These are phyloP conservation scores for Pleurotus citrinopileatus DNA, from an alignment of 768 basidiomycete genomes.

Conservation along the genomic window DNA sequence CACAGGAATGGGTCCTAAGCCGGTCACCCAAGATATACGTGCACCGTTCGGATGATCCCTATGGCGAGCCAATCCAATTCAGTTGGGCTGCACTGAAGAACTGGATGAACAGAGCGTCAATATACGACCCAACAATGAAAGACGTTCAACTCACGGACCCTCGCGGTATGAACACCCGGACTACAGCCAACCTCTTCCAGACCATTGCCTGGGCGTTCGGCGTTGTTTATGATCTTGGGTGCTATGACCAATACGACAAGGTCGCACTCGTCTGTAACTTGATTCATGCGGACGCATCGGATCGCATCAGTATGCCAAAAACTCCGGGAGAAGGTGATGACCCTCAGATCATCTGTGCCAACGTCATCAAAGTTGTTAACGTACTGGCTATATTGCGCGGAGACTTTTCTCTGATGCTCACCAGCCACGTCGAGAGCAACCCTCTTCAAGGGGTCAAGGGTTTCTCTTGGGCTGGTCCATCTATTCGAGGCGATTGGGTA, in stretches of 20 bases:
- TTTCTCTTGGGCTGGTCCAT: neutral
- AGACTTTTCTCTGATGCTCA: conserved; percentile 5
- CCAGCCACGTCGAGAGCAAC: neutral
- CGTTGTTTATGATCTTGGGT: conserved; percentile 3
- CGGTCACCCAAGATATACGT: conserved; percentile 3
- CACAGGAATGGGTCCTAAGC: conserved; percentile 8
- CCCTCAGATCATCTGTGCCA: neutral
- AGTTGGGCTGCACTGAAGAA: conserved; percentile 3
- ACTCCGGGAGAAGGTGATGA: neutral
- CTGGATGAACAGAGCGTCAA: conserved; percentile 4
- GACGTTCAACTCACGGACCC: neutral
- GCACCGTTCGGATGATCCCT: neutral
- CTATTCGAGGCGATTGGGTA: neutral
- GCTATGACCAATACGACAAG: conserved; percentile 8
- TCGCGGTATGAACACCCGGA: neutral
- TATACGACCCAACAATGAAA: neutral
- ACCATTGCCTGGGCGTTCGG: conserved; percentile 5
- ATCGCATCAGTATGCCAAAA: neutral
- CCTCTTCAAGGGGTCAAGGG: neutral
- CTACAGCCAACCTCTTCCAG: neutral
- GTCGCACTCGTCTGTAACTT: conserved; percentile 2
- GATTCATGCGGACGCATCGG: neutral
- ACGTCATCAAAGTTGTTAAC: neutral
- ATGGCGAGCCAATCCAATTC: neutral
- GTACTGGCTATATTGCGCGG: neutral